Evolutionary conservation across 1,139 yeast species (phyloP).

Genomic region (Taphrina communis): DNA sequence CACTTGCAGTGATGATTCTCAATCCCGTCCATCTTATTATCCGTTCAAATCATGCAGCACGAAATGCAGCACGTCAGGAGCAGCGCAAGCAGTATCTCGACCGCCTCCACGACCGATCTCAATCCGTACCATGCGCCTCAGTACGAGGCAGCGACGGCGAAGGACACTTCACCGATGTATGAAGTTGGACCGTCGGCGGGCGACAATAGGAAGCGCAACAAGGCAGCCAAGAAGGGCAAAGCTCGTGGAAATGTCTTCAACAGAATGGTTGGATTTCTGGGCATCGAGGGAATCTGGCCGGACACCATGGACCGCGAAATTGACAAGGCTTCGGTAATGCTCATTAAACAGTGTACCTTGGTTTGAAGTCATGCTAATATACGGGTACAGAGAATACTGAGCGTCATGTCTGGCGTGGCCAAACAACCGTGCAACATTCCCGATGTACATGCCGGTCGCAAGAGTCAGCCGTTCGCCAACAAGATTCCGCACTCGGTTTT

Average conservation of each 20-base stretch:
- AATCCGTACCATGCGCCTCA: background rate
- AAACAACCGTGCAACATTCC: constrained; percentile 12
- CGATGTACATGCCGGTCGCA: constrained; percentile 19
- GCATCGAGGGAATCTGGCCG: constrained; percentile 10
- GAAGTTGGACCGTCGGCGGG: background rate
- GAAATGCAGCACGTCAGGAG: background rate
- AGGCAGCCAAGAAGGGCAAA: constrained; percentile 9
- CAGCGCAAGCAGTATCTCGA: background rate
- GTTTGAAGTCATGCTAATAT: background rate
- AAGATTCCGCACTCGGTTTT: constrained; percentile 27
- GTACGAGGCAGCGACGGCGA: background rate
- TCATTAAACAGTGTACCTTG: background rate
- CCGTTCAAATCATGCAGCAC: background rate
- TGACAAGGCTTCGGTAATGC: constrained; percentile 12
- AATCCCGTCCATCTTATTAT: background rate
- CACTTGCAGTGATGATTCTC: background rate
- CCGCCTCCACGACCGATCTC: background rate
- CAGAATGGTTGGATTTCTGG: constrained; percentile 11
- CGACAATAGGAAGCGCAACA: background rate
- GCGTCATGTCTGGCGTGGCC: constrained; percentile 15
- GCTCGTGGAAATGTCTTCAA: constrained; percentile 12
- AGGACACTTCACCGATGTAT: background rate
- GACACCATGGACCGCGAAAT: constrained; percentile 10
- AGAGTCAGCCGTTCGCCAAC: constrained; percentile 27
- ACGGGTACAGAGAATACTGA: constrained; percentile 3